Evolutionary conservation across 257 asterid genomes (phyloP).

Genomic region (Forsythia suspensa): DNA sequence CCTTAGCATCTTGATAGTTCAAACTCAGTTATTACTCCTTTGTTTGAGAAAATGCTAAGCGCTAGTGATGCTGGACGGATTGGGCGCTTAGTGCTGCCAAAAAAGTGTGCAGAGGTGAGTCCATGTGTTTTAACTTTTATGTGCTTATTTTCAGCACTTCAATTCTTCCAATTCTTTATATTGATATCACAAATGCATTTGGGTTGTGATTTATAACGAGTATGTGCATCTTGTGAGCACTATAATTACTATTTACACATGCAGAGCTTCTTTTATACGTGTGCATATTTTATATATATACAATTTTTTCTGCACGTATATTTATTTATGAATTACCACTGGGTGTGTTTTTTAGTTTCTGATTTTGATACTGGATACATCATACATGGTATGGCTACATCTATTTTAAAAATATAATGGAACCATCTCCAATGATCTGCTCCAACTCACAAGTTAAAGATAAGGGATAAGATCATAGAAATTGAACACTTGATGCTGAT

Average conservation of each 20-base stretch:
- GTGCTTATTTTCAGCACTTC: conserved; percentile 6
- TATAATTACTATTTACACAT: conserved; percentile 13
- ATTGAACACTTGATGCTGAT: neutral
- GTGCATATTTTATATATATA: neutral
- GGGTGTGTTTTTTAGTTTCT: neutral
- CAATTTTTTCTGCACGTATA: neutral
- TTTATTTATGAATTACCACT: conserved; percentile 4
- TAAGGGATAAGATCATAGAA: neutral
- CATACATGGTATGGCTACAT: conserved; percentile 14
- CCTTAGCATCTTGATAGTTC: conserved; percentile 70
- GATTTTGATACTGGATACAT: conserved; percentile 5
- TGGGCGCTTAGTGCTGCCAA: conserved; percentile 93
- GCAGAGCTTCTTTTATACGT: neutral
- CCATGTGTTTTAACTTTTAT: conserved; percentile 14
- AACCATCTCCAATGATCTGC: conserved; percentile 8
- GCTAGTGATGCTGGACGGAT: conserved; percentile 96
- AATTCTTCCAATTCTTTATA: conserved; percentile 3
- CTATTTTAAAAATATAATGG: conserved; percentile 1
- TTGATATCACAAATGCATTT: conserved; percentile 5
- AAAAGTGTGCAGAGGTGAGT: conserved; percentile 95
- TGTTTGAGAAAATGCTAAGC: conserved; percentile 91
- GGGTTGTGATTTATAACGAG: neutral
- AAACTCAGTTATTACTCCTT: conserved; percentile 69
- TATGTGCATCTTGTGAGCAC: conserved; percentile 9
- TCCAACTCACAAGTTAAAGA: conserved; percentile 4